Base-by-base conservation (phyloP, 164 flowering plant genomes). In the Saururus chinensis region DNA sequence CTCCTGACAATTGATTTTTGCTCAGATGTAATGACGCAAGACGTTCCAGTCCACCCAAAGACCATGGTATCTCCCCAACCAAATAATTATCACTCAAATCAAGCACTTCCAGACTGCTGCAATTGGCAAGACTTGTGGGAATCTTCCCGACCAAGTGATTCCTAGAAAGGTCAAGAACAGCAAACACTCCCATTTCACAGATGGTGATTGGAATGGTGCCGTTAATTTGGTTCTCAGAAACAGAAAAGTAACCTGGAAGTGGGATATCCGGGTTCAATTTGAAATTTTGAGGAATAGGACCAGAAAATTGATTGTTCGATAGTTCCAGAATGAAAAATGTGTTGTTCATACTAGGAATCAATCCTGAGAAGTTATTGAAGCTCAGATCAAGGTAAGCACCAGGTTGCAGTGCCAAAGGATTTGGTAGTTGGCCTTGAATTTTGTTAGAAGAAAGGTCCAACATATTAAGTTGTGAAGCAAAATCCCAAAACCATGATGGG, bases 401-500 rank as follows among this genome's bases (percentile, higher is more conserved):
- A 41, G 9, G 7, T 23, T 23, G 16, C 62, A 45, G 13, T 45
- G 4, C 14, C 25, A 60, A 42, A 42, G 30, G 0, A 52, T 61
- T 19, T 4, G 64, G 64, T 21, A 61, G 26, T 4, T 17, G 37
- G 1, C 56, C 64, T 17, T 14, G 1, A 7, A 61, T 49, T 53
- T 16, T 49, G 20, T 61, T 61, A 24, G 4, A 0, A 21, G 64
- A 61, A 7, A 48, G 54, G 16, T 23, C 52, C 12, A 51, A 24
- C 20, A 1, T 11, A 1, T 1, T 5, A 25, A 51, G 21, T 25
- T 49, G 55, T 2, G 40, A n/a, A 14, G 20, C 30, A 9, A 25
- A 25, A 51, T 51, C 55, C 64, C 64, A 61, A 61, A 61, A 51
- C 54, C 56, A 49, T 7, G 37, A 10, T 19, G 64, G 64, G 0